A percentile compares a stretch with the other conserved stretches of the same genome.
These are phyloP conservation scores for Mycena filopes DNA, from an alignment of 768 basidiomycete genomes.

Conservation along the genomic window DNA sequence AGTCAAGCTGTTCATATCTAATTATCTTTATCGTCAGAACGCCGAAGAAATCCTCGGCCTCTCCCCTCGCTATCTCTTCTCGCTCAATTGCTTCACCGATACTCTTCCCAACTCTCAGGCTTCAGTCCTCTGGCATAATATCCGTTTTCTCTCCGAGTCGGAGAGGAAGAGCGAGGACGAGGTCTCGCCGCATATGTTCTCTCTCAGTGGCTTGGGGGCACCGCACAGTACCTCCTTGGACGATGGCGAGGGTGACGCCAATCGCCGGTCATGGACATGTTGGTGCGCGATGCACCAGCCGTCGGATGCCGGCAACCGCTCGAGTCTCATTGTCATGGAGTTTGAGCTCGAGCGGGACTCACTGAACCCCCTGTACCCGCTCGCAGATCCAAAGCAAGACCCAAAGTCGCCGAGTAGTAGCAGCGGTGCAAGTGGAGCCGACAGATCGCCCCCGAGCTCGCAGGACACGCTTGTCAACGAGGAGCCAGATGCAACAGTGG, in stretches of 20 bases:
- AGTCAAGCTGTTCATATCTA: background rate
- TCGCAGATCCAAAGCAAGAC: background rate
- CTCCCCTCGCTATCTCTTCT: conserved; percentile 76
- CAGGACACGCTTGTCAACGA: conserved; percentile 22
- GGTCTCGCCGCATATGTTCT: conserved; percentile 68
- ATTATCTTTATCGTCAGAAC: conserved; percentile 59
- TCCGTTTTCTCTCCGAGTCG: conserved; percentile 70
- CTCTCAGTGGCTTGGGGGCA: conserved; percentile 75
- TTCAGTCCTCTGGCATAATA: conserved; percentile 76
- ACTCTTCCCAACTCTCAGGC: conserved; percentile 74
- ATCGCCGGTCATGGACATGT: conserved; percentile 66
- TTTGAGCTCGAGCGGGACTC: conserved; percentile 81
- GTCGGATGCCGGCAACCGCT: conserved; percentile 32
- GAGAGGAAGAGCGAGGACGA: conserved; percentile 57
- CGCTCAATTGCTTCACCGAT: conserved; percentile 77
- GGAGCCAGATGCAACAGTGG: background rate
- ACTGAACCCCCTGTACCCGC: conserved; percentile 73
- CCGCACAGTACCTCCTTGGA: conserved; percentile 58
- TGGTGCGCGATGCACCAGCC: conserved; percentile 77
- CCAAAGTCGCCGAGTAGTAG: conserved; percentile 6
- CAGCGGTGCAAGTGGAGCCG: conserved; percentile 10
- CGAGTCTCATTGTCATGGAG: conserved; percentile 72
- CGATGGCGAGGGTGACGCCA: conserved; percentile 39
- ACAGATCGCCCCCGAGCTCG: conserved; percentile 29
- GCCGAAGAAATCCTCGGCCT: conserved; percentile 77